Evolutionary conservation across 108 stramenopile genomes (phyloP).

Genomic region (Chaetoceros tenuissimus): DNA sequence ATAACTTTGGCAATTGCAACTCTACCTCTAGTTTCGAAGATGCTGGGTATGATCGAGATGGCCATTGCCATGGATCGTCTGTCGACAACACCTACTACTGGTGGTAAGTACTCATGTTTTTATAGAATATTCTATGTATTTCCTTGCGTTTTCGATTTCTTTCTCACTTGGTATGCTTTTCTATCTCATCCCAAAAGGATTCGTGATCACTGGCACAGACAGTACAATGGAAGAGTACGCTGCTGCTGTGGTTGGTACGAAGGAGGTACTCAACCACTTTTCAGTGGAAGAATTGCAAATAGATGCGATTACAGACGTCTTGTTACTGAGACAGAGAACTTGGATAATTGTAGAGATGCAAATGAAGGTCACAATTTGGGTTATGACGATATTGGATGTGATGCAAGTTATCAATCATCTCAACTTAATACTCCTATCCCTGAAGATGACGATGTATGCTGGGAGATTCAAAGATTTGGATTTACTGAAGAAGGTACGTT

Average conservation of each 20-base stretch:
- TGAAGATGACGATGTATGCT: constrained; percentile 6
- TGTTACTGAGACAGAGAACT: neutral
- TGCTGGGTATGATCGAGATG: neutral
- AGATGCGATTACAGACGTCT: constrained; percentile 3
- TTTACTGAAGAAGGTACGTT: too few species aligned
- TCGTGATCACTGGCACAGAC: too few species aligned
- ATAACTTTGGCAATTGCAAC: constrained; percentile 12
- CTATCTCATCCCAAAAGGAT: too few species aligned
- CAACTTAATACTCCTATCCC: neutral
- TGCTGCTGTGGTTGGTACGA: constrained; percentile 7
- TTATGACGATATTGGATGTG: neutral
- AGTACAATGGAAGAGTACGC: constrained; percentile 3
- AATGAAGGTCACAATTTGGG: neutral
- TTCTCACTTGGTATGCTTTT: too few species aligned
- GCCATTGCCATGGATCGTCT: constrained; percentile 6
- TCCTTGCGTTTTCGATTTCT: too few species aligned
- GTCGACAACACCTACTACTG: constrained; percentile 7
- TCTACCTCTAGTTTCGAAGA: neutral
- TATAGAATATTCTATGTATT: too few species aligned
- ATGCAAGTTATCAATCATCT: neutral
- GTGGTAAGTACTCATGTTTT: neutral
- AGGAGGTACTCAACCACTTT: neutral
- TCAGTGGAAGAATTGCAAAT: neutral
- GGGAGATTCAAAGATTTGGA: constrained; percentile 5
- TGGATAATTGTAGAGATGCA: constrained; percentile 4